Evolutionary conservation across 768 basidiomycete genomes (phyloP).

Genomic region (Cystofilobasidium bisporidii): DNA sequence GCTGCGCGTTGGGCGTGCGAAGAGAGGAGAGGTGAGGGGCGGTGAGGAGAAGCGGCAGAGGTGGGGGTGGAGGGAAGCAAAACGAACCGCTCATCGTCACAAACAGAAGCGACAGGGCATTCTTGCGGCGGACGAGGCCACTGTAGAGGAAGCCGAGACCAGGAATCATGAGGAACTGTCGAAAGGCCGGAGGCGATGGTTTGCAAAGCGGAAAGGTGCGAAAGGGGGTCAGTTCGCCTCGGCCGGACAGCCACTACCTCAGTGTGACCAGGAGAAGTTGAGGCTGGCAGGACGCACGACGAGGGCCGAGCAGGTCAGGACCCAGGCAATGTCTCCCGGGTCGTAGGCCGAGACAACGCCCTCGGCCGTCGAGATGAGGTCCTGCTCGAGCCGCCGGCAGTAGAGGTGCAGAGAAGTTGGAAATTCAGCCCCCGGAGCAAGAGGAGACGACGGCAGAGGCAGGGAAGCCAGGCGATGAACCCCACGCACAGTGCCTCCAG

Average conservation of each 20-base stretch:
- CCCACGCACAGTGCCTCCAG: conserved; percentile 20
- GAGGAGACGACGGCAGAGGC: neutral
- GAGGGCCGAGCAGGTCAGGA: conserved; percentile 62
- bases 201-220: neutral
- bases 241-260: too few species aligned
- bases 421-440: neutral
- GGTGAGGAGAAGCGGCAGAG: neutral
- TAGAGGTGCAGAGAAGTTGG: neutral
- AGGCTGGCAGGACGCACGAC: conserved; percentile 44
- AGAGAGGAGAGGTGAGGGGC: neutral
- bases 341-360: conserved; percentile 38
- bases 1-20: too few species aligned
- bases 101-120: conserved; percentile 80
- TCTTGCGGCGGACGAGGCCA: conserved; percentile 82
- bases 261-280: neutral
- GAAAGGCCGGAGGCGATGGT: neutral
- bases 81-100: conserved; percentile 6
- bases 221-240: too few species aligned
- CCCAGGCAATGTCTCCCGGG: conserved; percentile 61
- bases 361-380: conserved; percentile 25
- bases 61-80: neutral
- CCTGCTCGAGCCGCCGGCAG: conserved; percentile 4
- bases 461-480: neutral
- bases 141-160: conserved; percentile 52
- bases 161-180: neutral